Base-by-base conservation (phyloP, 352 stramenopile genomes). In the Aphanomyces cochlioides region DNA sequence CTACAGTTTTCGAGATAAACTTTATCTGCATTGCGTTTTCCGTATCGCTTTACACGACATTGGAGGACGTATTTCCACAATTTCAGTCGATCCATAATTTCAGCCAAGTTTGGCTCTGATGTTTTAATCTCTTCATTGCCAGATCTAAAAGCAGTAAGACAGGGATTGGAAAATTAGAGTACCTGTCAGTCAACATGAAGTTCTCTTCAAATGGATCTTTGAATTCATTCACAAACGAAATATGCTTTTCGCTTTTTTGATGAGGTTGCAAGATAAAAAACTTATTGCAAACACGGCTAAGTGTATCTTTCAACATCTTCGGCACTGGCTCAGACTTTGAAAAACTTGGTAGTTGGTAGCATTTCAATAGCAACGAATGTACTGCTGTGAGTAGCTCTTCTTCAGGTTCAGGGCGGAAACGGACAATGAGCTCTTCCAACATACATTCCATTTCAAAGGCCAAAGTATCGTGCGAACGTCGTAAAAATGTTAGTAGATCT, bases 351-450 rank as follows among this genome's bases (percentile, higher is more conserved):
- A 96, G 76, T 70, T 96, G 88, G 71, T 96, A 95, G 63, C 87
- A 98, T 81, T 92, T 98, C 66, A 98, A 81, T n/a, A 99, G 76
- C 50, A 99, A 80, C 58, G 94, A 94, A 65, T 97, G 89, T 34
- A 99, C 93, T 3, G 96, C 96, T 5, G 90, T 96, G 15, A 99
- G 81, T 66, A 99, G 83, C 76, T 99, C 97, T 76, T 99, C 96
- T 77, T 99, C 96, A 5, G 97, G 97, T 61, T 97, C 97, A 15
- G 95, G 95, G 1, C 96, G 90, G 73, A 99, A 99, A 47, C 96
- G 93, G 5, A 97, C 95, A 75, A 99, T 99, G 73, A 99, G 89
- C 74, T 99, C 96, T 80, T 99, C 97, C 39, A 99, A 79, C 77
- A 99, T 98, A 39, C 90, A 95, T 82, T 99, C 97, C 81, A 99